A percentile compares a stretch with the other conserved stretches of the same genome.
Conservation (phyloP, 2,329 filamentous ascomycete species). For the Fusarium circinatum region DNA sequence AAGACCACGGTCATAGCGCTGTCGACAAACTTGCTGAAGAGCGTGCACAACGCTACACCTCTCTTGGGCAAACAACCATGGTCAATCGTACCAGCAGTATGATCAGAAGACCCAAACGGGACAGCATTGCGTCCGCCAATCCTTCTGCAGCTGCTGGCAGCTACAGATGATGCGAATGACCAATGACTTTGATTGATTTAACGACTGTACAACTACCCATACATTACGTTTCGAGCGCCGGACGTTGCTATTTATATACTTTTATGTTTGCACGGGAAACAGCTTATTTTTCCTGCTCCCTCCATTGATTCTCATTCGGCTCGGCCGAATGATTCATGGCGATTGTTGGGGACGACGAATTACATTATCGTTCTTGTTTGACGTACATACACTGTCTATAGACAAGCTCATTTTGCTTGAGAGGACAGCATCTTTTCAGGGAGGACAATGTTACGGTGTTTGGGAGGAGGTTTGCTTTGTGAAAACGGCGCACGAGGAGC, state of each 20-base stretch:
- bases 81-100: slow-evolving; percentile 59
- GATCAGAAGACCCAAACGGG: slow-evolving; percentile 55
- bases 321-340: slow-evolving; percentile 42
- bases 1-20: slow-evolving; percentile 50
- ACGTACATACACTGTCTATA: slow-evolving; percentile 34
- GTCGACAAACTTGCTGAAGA: slow-evolving; percentile 41
- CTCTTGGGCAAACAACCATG: slow-evolving; percentile 55
- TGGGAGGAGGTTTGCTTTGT: slow-evolving; percentile 21
- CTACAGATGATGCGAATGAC: slow-evolving; percentile 56
- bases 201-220: slow-evolving; percentile 44
- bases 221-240: slow-evolving; percentile 43
- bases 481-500: slow-evolving; percentile 23
- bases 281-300: slow-evolving; percentile 12
- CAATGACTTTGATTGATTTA: slow-evolving; percentile 41
- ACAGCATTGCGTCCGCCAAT: slow-evolving; percentile 51
- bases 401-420: slow-evolving; percentile 10
- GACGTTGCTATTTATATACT: slow-evolving; percentile 48
- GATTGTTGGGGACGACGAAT: slow-evolving; percentile 19
- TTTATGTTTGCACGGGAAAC: slow-evolving; percentile 37
- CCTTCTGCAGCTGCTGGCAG: slow-evolving; percentile 53
- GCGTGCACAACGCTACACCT: slow-evolving; percentile 53
- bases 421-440: slow-evolving; percentile 13
- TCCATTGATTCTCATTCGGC: slow-evolving; percentile 20
- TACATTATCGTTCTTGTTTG: slow-evolving; percentile 15
- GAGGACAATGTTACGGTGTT: slow-evolving; percentile 26